phyloP scores from a whole-genome alignment of 495 filamentous ascomycete genomes.

The Peziza echinospora region DNA sequence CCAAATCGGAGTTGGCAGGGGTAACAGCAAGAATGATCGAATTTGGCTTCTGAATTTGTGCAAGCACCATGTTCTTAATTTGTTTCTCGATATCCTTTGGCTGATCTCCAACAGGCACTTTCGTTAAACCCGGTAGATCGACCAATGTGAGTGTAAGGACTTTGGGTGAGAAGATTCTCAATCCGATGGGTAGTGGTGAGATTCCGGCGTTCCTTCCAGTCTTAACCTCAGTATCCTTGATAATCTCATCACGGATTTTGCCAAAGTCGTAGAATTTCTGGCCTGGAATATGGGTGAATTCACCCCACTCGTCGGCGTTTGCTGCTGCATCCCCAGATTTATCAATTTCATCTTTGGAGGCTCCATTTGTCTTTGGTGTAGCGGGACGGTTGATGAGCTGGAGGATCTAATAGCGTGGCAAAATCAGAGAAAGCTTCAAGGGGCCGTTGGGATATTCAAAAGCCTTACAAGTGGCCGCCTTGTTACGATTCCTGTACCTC shows the following conservation, averaged over 20 bases:
- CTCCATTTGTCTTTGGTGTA: conserved; percentile 42
- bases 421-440: neutral
- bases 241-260: conserved; percentile 97
- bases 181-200: conserved; percentile 85
- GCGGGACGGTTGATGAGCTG: conserved; percentile 83
- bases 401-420: conserved; percentile 29
- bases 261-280: conserved; percentile 99
- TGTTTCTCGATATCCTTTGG: conserved; percentile 95
- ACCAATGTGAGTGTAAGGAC: conserved; percentile 94
- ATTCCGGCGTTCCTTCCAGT: conserved; percentile 93
- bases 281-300: conserved; percentile 94
- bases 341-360: conserved; percentile 40
- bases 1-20: conserved; percentile 88
- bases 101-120: conserved; percentile 96
- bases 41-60: conserved; percentile 95
- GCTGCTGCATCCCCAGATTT: conserved; percentile 29
- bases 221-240: conserved; percentile 88
- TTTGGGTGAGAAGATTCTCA: conserved; percentile 94
- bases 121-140: conserved; percentile 90
- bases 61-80: conserved; percentile 95
- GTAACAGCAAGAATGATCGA: conserved; percentile 96
- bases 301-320: conserved; percentile 92
- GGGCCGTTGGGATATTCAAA: neutral
- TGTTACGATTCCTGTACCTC: conserved; percentile 95
- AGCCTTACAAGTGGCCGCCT: conserved; percentile 53